These are phyloP conservation scores for Phialemonium atrogriseum DNA, from an alignment of 2,329 filamentous ascomycete genomes.

Conservation along the genomic window DNA sequence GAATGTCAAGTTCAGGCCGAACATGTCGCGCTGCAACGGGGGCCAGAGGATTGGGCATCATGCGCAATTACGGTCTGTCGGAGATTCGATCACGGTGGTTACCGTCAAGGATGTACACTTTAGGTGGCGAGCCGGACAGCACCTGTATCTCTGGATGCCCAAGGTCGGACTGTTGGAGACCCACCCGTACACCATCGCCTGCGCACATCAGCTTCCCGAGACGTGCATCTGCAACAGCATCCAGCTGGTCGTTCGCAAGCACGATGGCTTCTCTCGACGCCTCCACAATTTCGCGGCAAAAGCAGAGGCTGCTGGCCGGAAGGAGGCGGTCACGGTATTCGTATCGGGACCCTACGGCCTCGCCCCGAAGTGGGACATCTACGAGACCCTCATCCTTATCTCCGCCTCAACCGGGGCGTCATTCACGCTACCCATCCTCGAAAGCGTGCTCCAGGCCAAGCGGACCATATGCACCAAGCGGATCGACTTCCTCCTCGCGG, in stretches of 20 bases:
- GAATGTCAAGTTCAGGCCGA: conserved; percentile 37
- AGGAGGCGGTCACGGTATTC: conserved; percentile 33
- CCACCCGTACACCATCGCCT: conserved; percentile 56
- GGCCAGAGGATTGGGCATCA: conserved; percentile 43
- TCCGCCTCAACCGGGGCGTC: conserved; percentile 57
- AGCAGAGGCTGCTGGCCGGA: conserved; percentile 18
- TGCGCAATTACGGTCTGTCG: conserved; percentile 38
- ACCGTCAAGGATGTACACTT: conserved; percentile 54
- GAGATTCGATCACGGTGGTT: conserved; percentile 44
- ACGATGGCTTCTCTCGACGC: conserved; percentile 48
- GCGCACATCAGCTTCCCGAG: conserved; percentile 39
- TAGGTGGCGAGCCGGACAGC: conserved; percentile 50
- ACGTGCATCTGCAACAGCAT: conserved; percentile 51
- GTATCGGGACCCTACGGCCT: conserved; percentile 48
- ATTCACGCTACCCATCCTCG: conserved; percentile 51
- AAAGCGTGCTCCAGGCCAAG: conserved; percentile 37
- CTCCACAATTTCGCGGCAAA: conserved; percentile 38
- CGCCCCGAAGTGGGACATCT: conserved; percentile 48
- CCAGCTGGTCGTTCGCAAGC: conserved; percentile 48
- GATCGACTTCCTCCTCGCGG: conserved; percentile 44
- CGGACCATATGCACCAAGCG: conserved; percentile 38
- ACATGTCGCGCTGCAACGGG: conserved; percentile 35
- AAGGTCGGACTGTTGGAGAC: conserved; percentile 44
- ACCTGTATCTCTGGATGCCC: conserved; percentile 54
- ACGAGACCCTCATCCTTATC: conserved; percentile 51